These are phyloP conservation scores for Apostasia ramifera DNA, from an alignment of 106 monocot genomes.

Conservation along the genomic window DNA sequence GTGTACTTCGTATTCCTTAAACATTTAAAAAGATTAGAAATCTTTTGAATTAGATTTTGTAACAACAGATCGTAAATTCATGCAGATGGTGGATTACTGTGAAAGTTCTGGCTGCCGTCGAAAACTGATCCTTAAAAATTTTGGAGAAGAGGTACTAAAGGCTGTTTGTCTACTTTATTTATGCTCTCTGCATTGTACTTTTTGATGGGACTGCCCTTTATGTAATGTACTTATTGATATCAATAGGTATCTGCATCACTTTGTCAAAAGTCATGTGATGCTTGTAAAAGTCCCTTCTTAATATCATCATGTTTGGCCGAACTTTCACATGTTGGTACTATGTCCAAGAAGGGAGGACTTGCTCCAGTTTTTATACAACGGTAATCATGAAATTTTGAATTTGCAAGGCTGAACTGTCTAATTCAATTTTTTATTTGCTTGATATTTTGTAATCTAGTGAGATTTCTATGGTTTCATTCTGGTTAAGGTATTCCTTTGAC, in stretches of 20 bases:
- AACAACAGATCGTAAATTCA: slow-evolving; percentile 3
- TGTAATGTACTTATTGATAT: background rate
- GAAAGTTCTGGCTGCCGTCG: slow-evolving; percentile 79
- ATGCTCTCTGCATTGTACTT: background rate
- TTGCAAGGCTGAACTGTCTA: no score
- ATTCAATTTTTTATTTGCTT: no score
- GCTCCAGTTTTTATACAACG: slow-evolving; percentile 50
- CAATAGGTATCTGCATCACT: slow-evolving; percentile 47
- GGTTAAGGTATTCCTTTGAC: no score
- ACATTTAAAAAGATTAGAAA: background rate
- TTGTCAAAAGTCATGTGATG: slow-evolving; percentile 80
- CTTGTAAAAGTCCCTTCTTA: slow-evolving; percentile 63
- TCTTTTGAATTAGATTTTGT: background rate
- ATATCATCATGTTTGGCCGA: slow-evolving; percentile 40
- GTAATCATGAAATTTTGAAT: slow-evolving; percentile 13
- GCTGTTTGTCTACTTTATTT: background rate
- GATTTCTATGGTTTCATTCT: no score
- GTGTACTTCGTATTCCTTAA: slow-evolving; percentile 19
- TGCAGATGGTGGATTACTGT: slow-evolving; percentile 88
- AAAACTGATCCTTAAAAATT: slow-evolving; percentile 71
- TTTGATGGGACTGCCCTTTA: background rate
- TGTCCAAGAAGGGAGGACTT: slow-evolving; percentile 27
- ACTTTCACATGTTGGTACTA: slow-evolving; percentile 27
- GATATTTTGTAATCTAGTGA: no score
- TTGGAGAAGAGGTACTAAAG: slow-evolving; percentile 77